phyloP scores from a whole-genome alignment of 257 asterid genomes.

The Plantago elongata region DNA sequence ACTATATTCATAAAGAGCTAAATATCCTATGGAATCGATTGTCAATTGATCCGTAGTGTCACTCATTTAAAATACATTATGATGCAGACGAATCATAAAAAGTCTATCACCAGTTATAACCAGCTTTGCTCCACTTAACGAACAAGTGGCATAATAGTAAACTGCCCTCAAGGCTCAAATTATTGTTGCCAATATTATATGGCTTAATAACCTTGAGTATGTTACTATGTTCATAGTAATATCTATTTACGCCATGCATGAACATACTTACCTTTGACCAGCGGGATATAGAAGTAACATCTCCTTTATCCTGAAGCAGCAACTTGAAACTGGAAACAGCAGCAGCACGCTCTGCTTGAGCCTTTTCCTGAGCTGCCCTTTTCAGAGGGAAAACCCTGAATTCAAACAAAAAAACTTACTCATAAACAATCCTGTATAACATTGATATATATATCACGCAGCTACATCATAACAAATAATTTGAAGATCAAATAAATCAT shows the following conservation, averaged over 20 bases:
- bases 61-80: background rate
- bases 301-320: conserved; percentile 74
- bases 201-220: too few relatives aligned
- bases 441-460: conserved; percentile 11
- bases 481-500: conserved; percentile 7
- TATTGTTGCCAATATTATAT: background rate
- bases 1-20: too few relatives aligned
- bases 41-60: background rate
- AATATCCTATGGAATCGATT: too few relatives aligned
- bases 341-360: conserved; percentile 74
- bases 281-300: conserved; percentile 59
- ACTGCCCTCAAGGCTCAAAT: background rate
- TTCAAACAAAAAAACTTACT: conserved; percentile 20
- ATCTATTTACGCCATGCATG: background rate
- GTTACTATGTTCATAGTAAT: conserved; percentile 2
- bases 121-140: background rate
- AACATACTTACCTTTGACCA: conserved; percentile 79
- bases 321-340: conserved; percentile 61
- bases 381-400: conserved; percentile 69
- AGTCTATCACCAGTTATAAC: conserved; percentile 5
- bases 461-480: conserved; percentile 13
- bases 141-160: background rate
- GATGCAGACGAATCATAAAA: background rate
- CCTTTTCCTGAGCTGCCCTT: conserved; percentile 74
- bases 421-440: conserved; percentile 12